phyloP scores from a whole-genome alignment of 495 filamentous ascomycete species.

The Schizothecium vesticola region DNA sequence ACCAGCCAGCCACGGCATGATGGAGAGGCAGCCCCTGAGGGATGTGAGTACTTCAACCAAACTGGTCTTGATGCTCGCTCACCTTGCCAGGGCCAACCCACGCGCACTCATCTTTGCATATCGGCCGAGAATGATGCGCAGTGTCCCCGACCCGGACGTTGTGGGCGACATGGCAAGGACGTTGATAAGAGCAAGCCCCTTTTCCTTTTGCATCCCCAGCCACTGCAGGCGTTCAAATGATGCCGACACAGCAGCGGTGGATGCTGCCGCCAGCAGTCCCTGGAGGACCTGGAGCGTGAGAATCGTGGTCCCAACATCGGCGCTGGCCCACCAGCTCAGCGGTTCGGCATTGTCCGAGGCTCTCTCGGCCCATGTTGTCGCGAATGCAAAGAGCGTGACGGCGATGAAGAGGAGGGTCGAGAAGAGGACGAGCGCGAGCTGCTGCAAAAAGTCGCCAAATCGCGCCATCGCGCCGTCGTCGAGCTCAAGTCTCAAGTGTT shows the following conservation, averaged over 20 bases:
- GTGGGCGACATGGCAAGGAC: neutral
- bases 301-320: slow-evolving; percentile 1
- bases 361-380: slow-evolving; percentile 2
- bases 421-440: neutral
- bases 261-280: neutral
- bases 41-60: too few species aligned
- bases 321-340: slow-evolving; percentile 2
- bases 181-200: neutral
- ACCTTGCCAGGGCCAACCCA: neutral
- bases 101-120: neutral
- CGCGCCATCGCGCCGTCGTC: neutral
- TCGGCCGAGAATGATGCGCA: neutral
- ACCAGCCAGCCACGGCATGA: slow-evolving; percentile 1
- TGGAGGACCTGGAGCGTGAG: neutral
- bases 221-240: slow-evolving; percentile 4
- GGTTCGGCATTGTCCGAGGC: neutral
- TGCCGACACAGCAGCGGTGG: neutral
- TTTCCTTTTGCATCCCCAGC: neutral
- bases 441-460: neutral
- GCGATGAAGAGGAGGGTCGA: neutral
- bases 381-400: neutral
- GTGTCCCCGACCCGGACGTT: neutral
- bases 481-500: too few species aligned
- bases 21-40: neutral
- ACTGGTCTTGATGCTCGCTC: too few species aligned